Percentiles rank a stretch among this genome's conserved stretches.
phyloP scores from a whole-genome alignment of 495 filamentous ascomycete genomes.

The Apiosordaria backusii region DNA sequence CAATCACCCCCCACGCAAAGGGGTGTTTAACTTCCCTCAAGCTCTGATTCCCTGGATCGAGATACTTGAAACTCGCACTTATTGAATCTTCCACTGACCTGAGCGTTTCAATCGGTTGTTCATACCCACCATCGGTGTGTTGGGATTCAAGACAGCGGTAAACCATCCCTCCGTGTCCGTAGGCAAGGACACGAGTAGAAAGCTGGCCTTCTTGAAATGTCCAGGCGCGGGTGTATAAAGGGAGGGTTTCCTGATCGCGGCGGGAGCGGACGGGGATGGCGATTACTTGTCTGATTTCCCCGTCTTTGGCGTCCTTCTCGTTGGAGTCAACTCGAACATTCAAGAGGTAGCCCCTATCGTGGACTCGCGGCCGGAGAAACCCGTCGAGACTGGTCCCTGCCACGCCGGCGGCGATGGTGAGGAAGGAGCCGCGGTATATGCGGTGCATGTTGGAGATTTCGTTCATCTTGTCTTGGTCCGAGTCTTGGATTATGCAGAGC shows the following conservation, averaged over 20 bases:
- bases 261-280: neutral
- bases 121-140: neutral
- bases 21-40: neutral
- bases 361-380: neutral
- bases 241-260: neutral
- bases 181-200: neutral
- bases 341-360: neutral
- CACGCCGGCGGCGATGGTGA: neutral
- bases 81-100: neutral
- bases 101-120: neutral
- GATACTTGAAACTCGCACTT: neutral
- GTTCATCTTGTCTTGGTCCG: constrained; percentile 1
- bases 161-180: neutral
- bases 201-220: neutral
- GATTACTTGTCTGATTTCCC: neutral
- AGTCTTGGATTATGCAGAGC: constrained; percentile 29
- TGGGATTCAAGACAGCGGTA: neutral
- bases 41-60: neutral
- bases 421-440: neutral
- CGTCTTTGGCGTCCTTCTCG: neutral
- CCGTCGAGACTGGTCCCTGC: neutral
- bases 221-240: neutral
- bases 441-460: neutral
- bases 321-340: neutral
- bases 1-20: neutral